Evolutionary conservation across 2,329 filamentous ascomycete species (phyloP).

Genomic region (Gyromitra esculenta): DNA sequence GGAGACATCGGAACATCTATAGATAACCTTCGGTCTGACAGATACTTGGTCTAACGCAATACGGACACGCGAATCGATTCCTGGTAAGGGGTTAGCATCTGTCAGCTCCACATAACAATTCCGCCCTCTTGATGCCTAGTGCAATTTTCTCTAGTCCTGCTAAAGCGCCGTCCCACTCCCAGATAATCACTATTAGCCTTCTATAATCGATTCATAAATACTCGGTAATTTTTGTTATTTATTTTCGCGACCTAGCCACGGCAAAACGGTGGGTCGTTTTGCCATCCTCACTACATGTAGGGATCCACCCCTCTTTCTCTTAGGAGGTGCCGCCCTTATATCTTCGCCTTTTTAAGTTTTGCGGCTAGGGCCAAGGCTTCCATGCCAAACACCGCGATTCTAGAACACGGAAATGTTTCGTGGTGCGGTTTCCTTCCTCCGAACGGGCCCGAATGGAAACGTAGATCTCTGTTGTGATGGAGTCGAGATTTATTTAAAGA

Average conservation of each 20-base stretch:
- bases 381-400: background rate
- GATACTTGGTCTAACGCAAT: background rate
- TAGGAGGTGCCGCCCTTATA: background rate
- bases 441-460: background rate
- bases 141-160: background rate
- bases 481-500: background rate
- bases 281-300: background rate
- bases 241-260: background rate
- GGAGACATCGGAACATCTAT: background rate
- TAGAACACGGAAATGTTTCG: background rate
- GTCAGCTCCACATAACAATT: constrained; percentile 10
- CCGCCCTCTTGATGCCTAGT: background rate
- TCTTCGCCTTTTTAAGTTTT: background rate
- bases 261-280: constrained; percentile 4
- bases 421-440: background rate
- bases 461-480: background rate
- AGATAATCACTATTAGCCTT: background rate
- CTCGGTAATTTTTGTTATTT: background rate
- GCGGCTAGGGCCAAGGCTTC: too few relatives aligned
- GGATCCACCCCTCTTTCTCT: background rate
- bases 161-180: background rate
- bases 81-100: background rate
- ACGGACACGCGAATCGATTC: background rate
- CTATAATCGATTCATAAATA: background rate
- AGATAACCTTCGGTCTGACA: background rate